Base-by-base conservation (phyloP, 495 filamentous ascomycete genomes). In the Talaromyces wortmannii region DNA sequence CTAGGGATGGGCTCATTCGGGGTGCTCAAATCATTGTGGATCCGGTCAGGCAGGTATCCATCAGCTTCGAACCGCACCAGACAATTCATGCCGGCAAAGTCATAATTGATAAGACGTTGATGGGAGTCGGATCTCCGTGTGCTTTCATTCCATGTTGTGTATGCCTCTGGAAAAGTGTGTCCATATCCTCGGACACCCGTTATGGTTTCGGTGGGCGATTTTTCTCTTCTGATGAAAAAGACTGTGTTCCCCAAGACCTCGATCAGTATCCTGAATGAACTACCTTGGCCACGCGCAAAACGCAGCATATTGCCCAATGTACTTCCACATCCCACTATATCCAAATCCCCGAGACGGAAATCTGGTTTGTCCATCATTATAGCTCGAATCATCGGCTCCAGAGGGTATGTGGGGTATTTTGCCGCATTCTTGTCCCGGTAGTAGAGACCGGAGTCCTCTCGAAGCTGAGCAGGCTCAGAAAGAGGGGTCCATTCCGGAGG, bases 381-480 rank as follows among this genome's bases (percentile, higher is more conserved):
- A 1, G 81, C 68, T 55, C 67, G 65, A 5, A 89, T 71, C 5
- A 78, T 75, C 2, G 86, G 84, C 59, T 86, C 79, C 10, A 83
- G 64, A 0, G 84, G 84, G 56, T 84, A 72, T 0, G 57, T 57
- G 7, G 83, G 75, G 58, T 75, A 83, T 2, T 68, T 69, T 6
- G 83, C 82, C 12, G 83, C 76, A 61, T 89, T 89, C 11, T 66
- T 64, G 65, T 90, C 86, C 7, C 84, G 81, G 58, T 76, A 82
- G 56, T 79, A 84, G 4, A 61, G 48, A 2, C 79, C 83, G 23
- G 33, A 64, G 56, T 89, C 85, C 51, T 75, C 63, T 2, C 61
- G 58, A 40, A 88, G 74, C 12, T 60, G 45, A 5, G 48, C 56
- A 47, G 67, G 59, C 29, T 66, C 52, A 0, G 58, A 16, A 2